Percentiles rank a stretch among this genome's conserved stretches.
These are phyloP conservation scores for Pseudodiploospora longispora DNA, from an alignment of 2,329 filamentous ascomycete genomes.

Conservation along the genomic window DNA sequence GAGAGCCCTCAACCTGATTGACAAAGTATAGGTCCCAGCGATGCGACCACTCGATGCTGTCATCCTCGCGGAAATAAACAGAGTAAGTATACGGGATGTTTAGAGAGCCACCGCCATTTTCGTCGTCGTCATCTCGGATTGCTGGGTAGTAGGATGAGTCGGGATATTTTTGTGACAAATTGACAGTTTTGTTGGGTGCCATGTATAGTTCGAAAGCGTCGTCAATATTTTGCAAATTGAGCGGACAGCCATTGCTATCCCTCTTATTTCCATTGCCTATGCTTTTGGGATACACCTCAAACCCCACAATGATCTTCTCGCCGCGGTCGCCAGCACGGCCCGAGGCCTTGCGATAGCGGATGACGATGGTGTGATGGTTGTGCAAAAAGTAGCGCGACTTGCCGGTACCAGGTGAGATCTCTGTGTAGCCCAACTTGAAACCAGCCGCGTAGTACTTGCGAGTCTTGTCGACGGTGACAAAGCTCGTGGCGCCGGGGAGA, in stretches of 20 bases:
- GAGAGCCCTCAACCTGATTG: conserved; percentile 73
- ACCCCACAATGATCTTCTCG: conserved; percentile 75
- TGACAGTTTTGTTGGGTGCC: conserved; percentile 51
- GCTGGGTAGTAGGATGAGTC: conserved; percentile 50
- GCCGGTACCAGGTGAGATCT: conserved; percentile 50
- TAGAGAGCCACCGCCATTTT: conserved; percentile 57
- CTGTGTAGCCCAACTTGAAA: conserved; percentile 78
- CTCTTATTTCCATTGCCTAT: conserved; percentile 54
- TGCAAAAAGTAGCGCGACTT: conserved; percentile 66
- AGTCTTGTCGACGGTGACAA: conserved; percentile 76
- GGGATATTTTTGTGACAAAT: conserved; percentile 38
- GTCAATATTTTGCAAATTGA: conserved; percentile 54
- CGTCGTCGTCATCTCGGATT: conserved; percentile 39
- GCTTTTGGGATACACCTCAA: conserved; percentile 86
- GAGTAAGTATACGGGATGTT: conserved; percentile 82
- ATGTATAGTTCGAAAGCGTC: conserved; percentile 63
- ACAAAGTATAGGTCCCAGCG: conserved; percentile 88
- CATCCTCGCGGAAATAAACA: conserved; percentile 80
- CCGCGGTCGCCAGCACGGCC: conserved; percentile 60
- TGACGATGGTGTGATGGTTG: conserved; percentile 81
- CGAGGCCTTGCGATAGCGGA: conserved; percentile 66
- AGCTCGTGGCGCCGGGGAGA: conserved; percentile 78
- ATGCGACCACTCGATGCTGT: conserved; percentile 70
- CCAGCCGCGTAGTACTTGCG: conserved; percentile 84
- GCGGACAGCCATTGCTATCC: conserved; percentile 58